These are phyloP conservation scores for Solanum chiquidenum DNA, from an alignment of 257 asterid species.

Conservation along the genomic window DNA sequence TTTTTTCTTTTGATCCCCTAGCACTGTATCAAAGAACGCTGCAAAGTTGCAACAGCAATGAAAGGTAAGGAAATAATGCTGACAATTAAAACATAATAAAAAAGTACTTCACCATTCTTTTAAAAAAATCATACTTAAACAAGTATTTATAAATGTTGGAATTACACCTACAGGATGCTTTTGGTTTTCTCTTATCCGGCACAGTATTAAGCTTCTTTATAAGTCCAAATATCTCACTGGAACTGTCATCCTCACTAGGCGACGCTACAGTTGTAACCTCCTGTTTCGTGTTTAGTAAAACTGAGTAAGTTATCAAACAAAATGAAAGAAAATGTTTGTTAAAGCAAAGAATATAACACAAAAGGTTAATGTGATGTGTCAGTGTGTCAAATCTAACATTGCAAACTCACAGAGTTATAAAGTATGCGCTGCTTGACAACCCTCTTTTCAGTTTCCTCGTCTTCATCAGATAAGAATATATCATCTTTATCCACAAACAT, in stretches of 20 bases:
- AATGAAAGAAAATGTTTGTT: background rate
- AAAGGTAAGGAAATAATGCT: background rate
- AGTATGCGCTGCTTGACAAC: constrained; percentile 40
- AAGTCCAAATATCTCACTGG: constrained; percentile 79
- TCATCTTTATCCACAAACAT: constrained; percentile 72
- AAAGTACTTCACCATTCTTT: background rate
- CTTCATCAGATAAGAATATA: constrained; percentile 68
- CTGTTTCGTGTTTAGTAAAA: constrained; percentile 37
- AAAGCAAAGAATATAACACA: background rate
- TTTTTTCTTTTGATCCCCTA: constrained; percentile 42
- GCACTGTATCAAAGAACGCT: constrained; percentile 69
- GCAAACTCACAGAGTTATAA: constrained; percentile 47
- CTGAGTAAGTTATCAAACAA: background rate
- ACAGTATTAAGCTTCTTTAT: constrained; percentile 72
- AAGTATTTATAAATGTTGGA: background rate
- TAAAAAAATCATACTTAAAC: background rate
- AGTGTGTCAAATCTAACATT: background rate
- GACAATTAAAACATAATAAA: background rate
- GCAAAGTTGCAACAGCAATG: constrained; percentile 19
- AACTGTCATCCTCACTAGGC: constrained; percentile 69
- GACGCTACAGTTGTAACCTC: constrained; percentile 32
- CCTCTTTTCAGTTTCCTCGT: constrained; percentile 40
- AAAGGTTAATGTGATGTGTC: background rate
- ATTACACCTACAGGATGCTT: constrained; percentile 51
- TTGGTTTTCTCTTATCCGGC: constrained; percentile 58